Base-by-base conservation (phyloP, 1,139 yeast genomes). In the Saccharomyces hybrid region DNA sequence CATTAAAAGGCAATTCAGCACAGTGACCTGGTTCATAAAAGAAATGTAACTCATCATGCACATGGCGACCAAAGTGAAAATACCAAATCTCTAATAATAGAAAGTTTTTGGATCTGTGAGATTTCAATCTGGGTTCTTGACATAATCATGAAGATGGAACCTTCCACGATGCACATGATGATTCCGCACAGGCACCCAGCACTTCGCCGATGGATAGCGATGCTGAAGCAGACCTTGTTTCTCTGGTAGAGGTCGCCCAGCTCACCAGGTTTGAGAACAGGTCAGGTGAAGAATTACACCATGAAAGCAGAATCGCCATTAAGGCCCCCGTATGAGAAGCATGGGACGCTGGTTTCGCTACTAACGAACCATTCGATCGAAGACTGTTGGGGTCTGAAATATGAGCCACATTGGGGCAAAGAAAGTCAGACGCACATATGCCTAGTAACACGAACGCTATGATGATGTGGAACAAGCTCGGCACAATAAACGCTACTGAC, bases 261-360 rank as follows among this genome's bases (percentile, higher is more conserved):
- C 70, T 66, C 60, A 68, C 59, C 29, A 68, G 86, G 1, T 96
- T 90, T 48, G 95, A 82, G 56, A 91, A 79, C 2, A 93, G 81
- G 70, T 93, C 99, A 0, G 98, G 97, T 0, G 97, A 80, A 6
- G 97, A 95, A 67, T 93, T 93, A 4, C 98, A 98, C 67, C 93
- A 78, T 0, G 99, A 96, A 56, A 93, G 74, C 49, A 90, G 71
- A n/a, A 70, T 62, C 2, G 72, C 70, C 57, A 68, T 61, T 19
- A 69, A 38, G 2, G 64, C 59, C 7, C 70, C 69, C 2, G 66
- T 38, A 16, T 38, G 28, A 11, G 55, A 48, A 6, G 50, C 51
- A 14, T 27, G 47, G 3, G 53, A 48, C 16, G 41, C 51, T 47
- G n/a, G 50, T 28, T 11, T 51, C 11, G 19, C 49, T 21, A n/a